Evolutionary conservation across 1,284 basidiomycete genomes (phyloP).

Genomic region (Porodaedalea pini): DNA sequence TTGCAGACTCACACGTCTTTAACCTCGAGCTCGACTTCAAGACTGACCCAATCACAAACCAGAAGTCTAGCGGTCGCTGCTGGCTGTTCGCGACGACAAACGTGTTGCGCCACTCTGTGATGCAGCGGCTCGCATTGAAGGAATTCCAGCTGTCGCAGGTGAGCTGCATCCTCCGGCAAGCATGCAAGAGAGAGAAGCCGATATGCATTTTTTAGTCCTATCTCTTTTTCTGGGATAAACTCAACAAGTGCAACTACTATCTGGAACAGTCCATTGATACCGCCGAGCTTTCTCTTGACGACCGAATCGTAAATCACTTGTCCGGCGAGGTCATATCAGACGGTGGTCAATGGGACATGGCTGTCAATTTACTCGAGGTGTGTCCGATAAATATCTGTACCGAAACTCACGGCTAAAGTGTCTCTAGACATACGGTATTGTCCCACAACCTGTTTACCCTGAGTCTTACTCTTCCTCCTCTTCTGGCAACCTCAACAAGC

Average conservation of each 20-base stretch:
- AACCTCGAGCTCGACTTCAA: slow-evolving; percentile 78
- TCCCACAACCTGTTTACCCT: slow-evolving; percentile 81
- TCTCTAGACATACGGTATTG: slow-evolving; percentile 69
- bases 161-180: slow-evolving; percentile 30
- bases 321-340: slow-evolving; percentile 80
- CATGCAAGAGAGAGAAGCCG: background rate
- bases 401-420: background rate
- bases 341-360: slow-evolving; percentile 96
- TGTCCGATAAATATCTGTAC: background rate
- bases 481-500: slow-evolving; percentile 68
- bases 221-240: slow-evolving; percentile 92
- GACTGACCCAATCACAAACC: slow-evolving; percentile 81
- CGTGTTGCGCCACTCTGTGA: slow-evolving; percentile 77
- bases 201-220: slow-evolving; percentile 55
- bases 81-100: slow-evolving; percentile 94
- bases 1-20: slow-evolving; percentile 79
- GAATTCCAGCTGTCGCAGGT: slow-evolving; percentile 89
- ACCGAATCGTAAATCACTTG: slow-evolving; percentile 77
- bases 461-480: slow-evolving; percentile 83
- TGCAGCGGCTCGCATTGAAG: slow-evolving; percentile 80
- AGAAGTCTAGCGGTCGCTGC: slow-evolving; percentile 83
- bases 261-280: slow-evolving; percentile 85
- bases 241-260: slow-evolving; percentile 94
- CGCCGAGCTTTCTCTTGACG: slow-evolving; percentile 76
- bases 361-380: slow-evolving; percentile 78